Percentiles rank a stretch among this genome's conserved stretches.
Evolutionary conservation across 2,329 filamentous ascomycete species (phyloP).

Genomic region (Seiridium cupressi): DNA sequence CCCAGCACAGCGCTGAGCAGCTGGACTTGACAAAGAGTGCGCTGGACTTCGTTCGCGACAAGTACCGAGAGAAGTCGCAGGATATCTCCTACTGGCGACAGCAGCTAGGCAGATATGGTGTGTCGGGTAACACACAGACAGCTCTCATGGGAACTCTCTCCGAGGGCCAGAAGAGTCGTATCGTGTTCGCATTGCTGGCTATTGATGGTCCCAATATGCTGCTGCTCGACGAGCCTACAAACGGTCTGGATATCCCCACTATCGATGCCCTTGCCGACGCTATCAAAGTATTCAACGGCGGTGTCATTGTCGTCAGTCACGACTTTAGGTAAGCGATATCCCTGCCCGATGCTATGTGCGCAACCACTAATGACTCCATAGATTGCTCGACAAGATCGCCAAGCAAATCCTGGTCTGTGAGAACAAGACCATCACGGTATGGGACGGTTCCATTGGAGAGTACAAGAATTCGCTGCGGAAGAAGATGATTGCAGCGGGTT

Average conservation of each 20-base stretch:
- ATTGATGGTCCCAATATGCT: conserved; percentile 98
- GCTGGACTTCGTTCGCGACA: conserved; percentile 96
- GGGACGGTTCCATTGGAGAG: conserved; percentile 84
- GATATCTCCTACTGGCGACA: conserved; percentile 99
- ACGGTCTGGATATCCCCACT: conserved; percentile 97
- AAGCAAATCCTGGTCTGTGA: conserved; percentile 99
- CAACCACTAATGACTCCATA: conserved; percentile 33
- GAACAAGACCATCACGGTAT: conserved; percentile 88
- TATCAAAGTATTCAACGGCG: conserved; percentile 93
- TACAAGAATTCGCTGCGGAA: conserved; percentile 99
- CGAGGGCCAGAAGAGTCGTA: conserved; percentile 96
- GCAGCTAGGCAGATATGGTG: conserved; percentile 91
- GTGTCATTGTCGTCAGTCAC: conserved; percentile 97
- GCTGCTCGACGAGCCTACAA: conserved; percentile 96
- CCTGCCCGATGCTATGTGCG: background rate
- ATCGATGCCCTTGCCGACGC: conserved; percentile 97
- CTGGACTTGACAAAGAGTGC: conserved; percentile 97
- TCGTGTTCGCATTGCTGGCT: conserved; percentile 93
- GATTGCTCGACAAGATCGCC: conserved; percentile 97
- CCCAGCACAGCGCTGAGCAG: conserved; percentile 97
- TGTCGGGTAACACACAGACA: conserved; percentile 91
- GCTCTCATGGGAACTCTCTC: conserved; percentile 97
- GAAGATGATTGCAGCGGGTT: conserved; percentile 92
- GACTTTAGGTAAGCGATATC: conserved; percentile 79
- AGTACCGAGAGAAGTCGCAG: conserved; percentile 84